Conservation (phyloP, 1,139 yeast species). For the Petasospora rhodanensis region DNA sequence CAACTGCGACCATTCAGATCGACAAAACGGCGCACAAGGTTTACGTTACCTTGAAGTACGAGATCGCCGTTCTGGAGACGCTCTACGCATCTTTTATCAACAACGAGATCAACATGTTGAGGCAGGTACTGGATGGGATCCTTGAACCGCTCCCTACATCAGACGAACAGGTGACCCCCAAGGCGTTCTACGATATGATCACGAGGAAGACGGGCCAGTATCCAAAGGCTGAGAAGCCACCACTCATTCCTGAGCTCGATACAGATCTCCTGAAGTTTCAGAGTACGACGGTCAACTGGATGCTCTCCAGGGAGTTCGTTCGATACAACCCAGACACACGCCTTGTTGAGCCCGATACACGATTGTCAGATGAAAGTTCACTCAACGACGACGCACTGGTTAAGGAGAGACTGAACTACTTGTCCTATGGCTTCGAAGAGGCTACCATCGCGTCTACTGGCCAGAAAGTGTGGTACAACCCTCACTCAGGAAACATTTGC, state of each 20-base stretch:
- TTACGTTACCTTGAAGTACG: too few relatives aligned
- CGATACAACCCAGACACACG: conserved; percentile 30
- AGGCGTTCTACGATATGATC: conserved; percentile 30
- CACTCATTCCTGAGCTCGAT: conserved; percentile 38
- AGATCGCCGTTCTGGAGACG: too few relatives aligned
- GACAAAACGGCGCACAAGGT: too few relatives aligned
- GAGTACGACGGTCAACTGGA: conserved; percentile 60
- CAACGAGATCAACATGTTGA: too few relatives aligned
- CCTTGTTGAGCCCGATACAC: conserved; percentile 11
- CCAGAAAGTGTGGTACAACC: conserved; percentile 41
- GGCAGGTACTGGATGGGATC: too few relatives aligned
- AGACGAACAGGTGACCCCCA: conserved; percentile 11
- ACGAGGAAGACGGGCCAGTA: conserved; percentile 26
- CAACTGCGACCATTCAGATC: too few relatives aligned
- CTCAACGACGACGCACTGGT: conserved; percentile 18
- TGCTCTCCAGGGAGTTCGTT: conserved; percentile 55
- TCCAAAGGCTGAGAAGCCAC: conserved; percentile 11
- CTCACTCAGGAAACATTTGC: conserved; percentile 44
- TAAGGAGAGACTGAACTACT: conserved; percentile 30
- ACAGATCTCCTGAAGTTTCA: conserved; percentile 56
- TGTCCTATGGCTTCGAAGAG: conserved; percentile 52
- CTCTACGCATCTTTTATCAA: too few relatives aligned
- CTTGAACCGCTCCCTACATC: too few relatives aligned
- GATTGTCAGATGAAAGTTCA: conserved; percentile 1
- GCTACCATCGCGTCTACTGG: conserved; percentile 20